Conservation (phyloP, 2,329 filamentous ascomycete species). For the Arachnopeziza araneosa region DNA sequence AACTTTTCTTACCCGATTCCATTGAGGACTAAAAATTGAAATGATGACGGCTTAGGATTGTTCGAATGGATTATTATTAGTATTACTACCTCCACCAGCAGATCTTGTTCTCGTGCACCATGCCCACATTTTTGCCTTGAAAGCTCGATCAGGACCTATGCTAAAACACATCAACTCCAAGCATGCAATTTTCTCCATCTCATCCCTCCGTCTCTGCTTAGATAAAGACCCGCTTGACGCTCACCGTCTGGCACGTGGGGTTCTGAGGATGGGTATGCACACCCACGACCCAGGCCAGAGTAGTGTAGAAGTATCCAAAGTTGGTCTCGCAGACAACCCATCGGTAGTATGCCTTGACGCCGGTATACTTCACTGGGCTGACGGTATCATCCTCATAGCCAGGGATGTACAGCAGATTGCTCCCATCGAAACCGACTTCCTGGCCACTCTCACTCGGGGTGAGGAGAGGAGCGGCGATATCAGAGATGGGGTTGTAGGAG, state of each 20-base stretch:
- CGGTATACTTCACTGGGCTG: slow-evolving; percentile 25
- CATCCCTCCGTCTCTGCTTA: not conserved
- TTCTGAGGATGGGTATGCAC: slow-evolving; percentile 35
- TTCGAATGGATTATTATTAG: too few species aligned
- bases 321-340: slow-evolving; percentile 43
- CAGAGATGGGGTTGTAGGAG: slow-evolving; percentile 32
- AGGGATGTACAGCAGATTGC: slow-evolving; percentile 35
- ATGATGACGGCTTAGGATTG: too few species aligned
- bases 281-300: slow-evolving; percentile 39
- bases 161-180: not conserved
- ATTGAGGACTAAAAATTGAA: too few species aligned
- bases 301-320: slow-evolving; percentile 38
- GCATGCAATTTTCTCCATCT: not conserved
- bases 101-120: not conserved
- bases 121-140: not conserved
- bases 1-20: too few species aligned
- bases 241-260: slow-evolving; percentile 32
- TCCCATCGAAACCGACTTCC: slow-evolving; percentile 36
- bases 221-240: not conserved
- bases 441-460: slow-evolving; percentile 22
- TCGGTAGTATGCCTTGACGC: slow-evolving; percentile 24
- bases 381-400: slow-evolving; percentile 36
- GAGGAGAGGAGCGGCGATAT: slow-evolving; percentile 39
- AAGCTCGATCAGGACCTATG: not conserved
- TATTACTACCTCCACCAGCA: not conserved